phyloP scores from a whole-genome alignment of 257 asterid genomes.

The Parsonsia alboflavescens region DNA sequence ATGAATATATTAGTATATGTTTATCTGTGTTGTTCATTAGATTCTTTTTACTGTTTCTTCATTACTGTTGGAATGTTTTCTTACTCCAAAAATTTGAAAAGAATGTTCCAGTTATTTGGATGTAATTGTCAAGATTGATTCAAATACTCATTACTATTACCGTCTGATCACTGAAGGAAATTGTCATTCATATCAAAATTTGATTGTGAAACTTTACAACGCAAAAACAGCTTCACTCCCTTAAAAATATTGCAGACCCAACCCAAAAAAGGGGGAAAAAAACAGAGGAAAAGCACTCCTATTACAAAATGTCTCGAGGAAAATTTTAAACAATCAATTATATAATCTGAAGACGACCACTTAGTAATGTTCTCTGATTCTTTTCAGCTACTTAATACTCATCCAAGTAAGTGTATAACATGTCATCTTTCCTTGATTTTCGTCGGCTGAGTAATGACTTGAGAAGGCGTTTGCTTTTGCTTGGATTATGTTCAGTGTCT shows the following conservation, averaged over 20 bases:
- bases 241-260: neutral
- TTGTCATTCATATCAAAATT: neutral
- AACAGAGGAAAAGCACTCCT: too few species aligned
- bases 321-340: neutral
- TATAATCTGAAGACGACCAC: neutral
- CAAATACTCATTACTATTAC: too few species aligned
- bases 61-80: neutral
- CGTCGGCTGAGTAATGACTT: constrained; percentile 82
- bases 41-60: neutral
- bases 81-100: neutral
- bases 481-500: constrained; percentile 49
- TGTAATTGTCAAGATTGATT: too few species aligned
- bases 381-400: constrained; percentile 42
- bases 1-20: neutral
- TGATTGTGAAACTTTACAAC: too few species aligned
- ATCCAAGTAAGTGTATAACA: constrained; percentile 73
- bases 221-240: too few species aligned
- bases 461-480: constrained; percentile 89
- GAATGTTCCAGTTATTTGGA: too few species aligned
- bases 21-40: neutral
- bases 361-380: neutral
- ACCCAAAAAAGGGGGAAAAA: neutral
- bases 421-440: constrained; percentile 88
- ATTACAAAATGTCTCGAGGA: neutral
- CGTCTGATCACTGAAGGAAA: neutral